Base-by-base conservation (phyloP, 148 eudicot genomes). In the Diospyros kaki region DNA sequence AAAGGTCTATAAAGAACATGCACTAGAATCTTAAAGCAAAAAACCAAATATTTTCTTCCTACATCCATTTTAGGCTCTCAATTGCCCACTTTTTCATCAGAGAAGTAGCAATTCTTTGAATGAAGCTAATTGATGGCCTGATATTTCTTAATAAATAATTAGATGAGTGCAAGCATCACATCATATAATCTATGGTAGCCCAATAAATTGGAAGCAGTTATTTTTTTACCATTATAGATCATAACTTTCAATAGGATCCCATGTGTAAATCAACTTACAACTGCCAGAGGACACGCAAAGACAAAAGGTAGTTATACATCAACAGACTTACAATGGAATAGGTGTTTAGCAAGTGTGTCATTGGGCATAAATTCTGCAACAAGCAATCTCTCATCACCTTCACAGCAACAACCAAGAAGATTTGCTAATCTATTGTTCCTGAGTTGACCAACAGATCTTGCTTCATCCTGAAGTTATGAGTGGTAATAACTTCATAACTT, bases 311-410 rank as follows among this genome's bases (percentile, higher is more conserved):
- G 17, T 64, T 15, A 9, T 18, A n/a, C 45, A 64, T 50, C 14
- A 10, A 54, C 41, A 73, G 59, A 82, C 97, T 92, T 84, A 94
- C 98, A 94, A 79, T 94, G 98, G 77, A 94, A 94, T 54, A 94
- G 84, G 79, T 91, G 94, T 69, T 88, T 94, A 17, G 98, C 97
- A 64, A 94, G 98, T 54, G 98, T 94, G 74, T 91, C 97, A 78
- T 94, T 85, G 52, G 97, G 93, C 98, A 94, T 92, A 66, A 90
- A 94, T 80, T 94, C 97, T n/a, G 98, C 97, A 76, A 94, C 93
- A 67, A 94, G 90, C 74, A 94, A 69, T 73, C 98, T 84, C 77
- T 94, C 97, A 52, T 90, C 91, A 48, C 96, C 97, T 86, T 94
- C 91, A 73, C 83, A 85, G 73, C 98, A 94, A 76, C 97, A 94